Evolutionary conservation across 2,329 filamentous ascomycete species (phyloP).

Genomic region (Epichloe brachyelytri): DNA sequence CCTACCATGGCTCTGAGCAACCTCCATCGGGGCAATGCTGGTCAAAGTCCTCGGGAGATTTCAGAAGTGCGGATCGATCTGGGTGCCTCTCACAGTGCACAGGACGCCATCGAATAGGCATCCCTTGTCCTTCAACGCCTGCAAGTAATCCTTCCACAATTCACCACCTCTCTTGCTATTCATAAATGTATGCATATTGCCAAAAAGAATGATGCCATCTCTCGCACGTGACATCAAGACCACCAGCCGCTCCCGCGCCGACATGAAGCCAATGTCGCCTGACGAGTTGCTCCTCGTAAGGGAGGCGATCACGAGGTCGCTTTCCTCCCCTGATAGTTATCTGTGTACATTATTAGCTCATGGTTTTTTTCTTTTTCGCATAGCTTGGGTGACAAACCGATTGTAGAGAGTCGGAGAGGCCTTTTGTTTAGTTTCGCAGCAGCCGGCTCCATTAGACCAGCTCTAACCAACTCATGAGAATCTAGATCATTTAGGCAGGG

Average conservation of each 20-base stretch:
- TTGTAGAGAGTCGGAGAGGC: conserved; percentile 50
- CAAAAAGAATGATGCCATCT: conserved; percentile 53
- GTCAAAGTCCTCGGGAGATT: conserved; percentile 44
- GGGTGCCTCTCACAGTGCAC: conserved; percentile 49
- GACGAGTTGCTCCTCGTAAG: conserved; percentile 52
- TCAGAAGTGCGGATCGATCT: conserved; percentile 31
- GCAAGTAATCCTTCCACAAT: conserved; percentile 7
- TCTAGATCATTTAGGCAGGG: conserved; percentile 58
- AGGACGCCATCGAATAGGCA: conserved; percentile 47
- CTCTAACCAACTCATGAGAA: conserved; percentile 41
- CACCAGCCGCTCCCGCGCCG: conserved; percentile 51
- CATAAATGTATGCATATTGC: conserved; percentile 56
- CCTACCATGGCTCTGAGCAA: conserved; percentile 32
- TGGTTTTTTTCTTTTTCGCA: too few relatives aligned
- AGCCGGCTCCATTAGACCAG: conserved; percentile 45
- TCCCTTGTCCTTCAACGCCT: conserved; percentile 31
- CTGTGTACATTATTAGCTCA: conserved; percentile 21
- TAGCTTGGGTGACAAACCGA: conserved; percentile 32
- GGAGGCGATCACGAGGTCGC: conserved; percentile 56
- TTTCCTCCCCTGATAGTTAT: conserved; percentile 75
- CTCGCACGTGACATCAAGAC: conserved; percentile 57
- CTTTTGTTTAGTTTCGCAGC: conserved; percentile 37
- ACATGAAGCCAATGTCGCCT: conserved; percentile 60
- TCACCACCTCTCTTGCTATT: conserved; percentile 13
- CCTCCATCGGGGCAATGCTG: conserved; percentile 55